These are phyloP conservation scores for Berberis vulgaris DNA, from an alignment of 164 flowering plant species.

Conservation along the genomic window DNA sequence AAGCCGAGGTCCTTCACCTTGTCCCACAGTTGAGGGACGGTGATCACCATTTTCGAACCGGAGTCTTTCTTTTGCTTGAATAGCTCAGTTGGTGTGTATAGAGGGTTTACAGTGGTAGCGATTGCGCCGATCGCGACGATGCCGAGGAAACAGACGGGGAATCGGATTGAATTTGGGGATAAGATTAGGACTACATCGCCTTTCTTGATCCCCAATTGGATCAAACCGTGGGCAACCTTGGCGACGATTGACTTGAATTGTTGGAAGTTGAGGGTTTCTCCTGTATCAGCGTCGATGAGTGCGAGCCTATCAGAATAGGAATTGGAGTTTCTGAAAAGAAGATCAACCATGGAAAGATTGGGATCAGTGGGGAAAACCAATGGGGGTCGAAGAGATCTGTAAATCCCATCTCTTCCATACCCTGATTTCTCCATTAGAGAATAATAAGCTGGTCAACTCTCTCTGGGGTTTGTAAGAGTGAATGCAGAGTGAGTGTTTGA, in stretches of 20 bases:
- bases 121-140: conserved; percentile 54
- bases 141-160: conserved; percentile 55
- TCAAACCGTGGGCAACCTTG: conserved; percentile 39
- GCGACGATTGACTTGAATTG: conserved; percentile 37
- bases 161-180: conserved; percentile 69
- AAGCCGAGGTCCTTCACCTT: too few relatives aligned
- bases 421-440: conserved; percentile 21
- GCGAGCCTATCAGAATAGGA: conserved; percentile 43
- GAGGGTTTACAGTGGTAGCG: conserved; percentile 71
- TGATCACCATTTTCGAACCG: conserved; percentile 14
- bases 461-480: too few relatives aligned
- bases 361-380: conserved; percentile 46
- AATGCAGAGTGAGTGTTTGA: too few relatives aligned
- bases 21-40: too few relatives aligned
- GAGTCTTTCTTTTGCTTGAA: conserved; percentile 63
- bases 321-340: conserved; percentile 57
- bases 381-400: conserved; percentile 61
- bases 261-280: conserved; percentile 36
- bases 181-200: conserved; percentile 64
- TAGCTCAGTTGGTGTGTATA: conserved; percentile 51
- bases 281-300: conserved; percentile 52
- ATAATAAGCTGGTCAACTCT: too few relatives aligned
- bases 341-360: conserved; percentile 45
- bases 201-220: conserved; percentile 43
- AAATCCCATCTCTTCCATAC: conserved; percentile 43